A percentile compares a stretch with the other conserved stretches of the same genome.
Conservation (phyloP, 2,329 filamentous ascomycete genomes). For the Aspergillus jensenii region DNA sequence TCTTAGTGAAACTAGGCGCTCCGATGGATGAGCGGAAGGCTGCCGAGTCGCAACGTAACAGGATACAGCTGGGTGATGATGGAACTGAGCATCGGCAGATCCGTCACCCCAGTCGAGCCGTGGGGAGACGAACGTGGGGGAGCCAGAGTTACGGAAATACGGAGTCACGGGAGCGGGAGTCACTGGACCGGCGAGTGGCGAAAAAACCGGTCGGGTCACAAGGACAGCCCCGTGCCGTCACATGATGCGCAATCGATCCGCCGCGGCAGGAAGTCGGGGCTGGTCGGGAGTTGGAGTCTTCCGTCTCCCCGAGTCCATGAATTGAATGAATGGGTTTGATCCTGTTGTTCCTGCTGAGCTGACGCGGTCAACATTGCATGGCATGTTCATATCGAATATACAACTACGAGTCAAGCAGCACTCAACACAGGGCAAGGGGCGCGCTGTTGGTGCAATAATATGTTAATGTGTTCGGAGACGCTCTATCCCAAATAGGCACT, state of each 20-base stretch:
- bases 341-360: background rate
- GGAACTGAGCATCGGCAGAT: background rate
- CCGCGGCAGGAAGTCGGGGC: background rate
- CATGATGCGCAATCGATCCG: constrained; percentile 22
- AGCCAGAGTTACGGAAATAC: background rate
- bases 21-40: background rate
- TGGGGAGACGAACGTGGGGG: constrained; percentile 2
- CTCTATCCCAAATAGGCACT: no score
- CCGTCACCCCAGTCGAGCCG: background rate
- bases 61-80: no score
- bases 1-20: background rate
- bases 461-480: no score
- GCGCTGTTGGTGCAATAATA: no score
- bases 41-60: constrained; percentile 12
- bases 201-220: constrained; percentile 20
- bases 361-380: constrained; percentile 4
- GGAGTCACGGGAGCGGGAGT: background rate
- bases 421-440: no score
- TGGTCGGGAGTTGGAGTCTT: no score
- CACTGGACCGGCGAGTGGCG: background rate
- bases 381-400: background rate
- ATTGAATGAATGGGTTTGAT: background rate
- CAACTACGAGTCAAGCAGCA: background rate
- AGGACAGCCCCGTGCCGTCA: constrained; percentile 20
- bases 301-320: no score